These are phyloP conservation scores for Saturnispora hagleri DNA, from an alignment of 805 yeast genomes.

Conservation along the genomic window DNA sequence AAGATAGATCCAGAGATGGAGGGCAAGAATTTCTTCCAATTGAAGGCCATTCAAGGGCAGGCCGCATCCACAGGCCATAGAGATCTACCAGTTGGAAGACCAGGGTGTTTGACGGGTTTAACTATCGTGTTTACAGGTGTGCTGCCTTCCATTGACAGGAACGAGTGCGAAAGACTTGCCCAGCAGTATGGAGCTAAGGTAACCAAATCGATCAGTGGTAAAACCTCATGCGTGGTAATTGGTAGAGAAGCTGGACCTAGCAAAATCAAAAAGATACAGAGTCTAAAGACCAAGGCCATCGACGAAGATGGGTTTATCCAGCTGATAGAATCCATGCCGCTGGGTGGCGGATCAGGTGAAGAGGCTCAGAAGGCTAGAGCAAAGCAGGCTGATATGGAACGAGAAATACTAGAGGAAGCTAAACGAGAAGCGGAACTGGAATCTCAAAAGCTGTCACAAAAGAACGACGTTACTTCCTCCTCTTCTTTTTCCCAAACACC, in stretches of 20 bases:
- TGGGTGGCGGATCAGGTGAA: constrained; percentile 82
- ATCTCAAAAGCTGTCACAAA: constrained; percentile 16
- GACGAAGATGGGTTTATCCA: constrained; percentile 79
- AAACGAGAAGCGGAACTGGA: constrained; percentile 26
- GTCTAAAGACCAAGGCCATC: constrained; percentile 67
- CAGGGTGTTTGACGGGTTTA: constrained; percentile 79
- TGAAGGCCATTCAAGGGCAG: constrained; percentile 37
- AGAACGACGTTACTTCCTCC: constrained; percentile 11
- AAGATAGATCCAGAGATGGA: constrained; percentile 35
- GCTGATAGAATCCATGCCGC: constrained; percentile 72
- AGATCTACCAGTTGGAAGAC: constrained; percentile 66
- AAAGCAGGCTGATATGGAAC: constrained; percentile 64
- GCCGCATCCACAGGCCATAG: constrained; percentile 19
- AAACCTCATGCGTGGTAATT: constrained; percentile 79
- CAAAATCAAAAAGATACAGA: constrained; percentile 74
- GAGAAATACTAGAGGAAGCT: constrained; percentile 39
- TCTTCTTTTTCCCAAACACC: not conserved
- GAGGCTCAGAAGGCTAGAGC: constrained; percentile 64
- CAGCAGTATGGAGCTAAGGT: constrained; percentile 87
- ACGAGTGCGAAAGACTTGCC: constrained; percentile 65
- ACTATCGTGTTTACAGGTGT: constrained; percentile 92
- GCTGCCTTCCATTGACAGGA: constrained; percentile 70
- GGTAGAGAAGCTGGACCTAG: constrained; percentile 97
- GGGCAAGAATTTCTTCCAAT: constrained; percentile 44
- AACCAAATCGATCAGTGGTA: constrained; percentile 74